A percentile compares a stretch with the other conserved stretches of the same genome.
phyloP scores from a whole-genome alignment of 2,329 filamentous ascomycete genomes.

The Stagonosporopsis cucurbitacearum region DNA sequence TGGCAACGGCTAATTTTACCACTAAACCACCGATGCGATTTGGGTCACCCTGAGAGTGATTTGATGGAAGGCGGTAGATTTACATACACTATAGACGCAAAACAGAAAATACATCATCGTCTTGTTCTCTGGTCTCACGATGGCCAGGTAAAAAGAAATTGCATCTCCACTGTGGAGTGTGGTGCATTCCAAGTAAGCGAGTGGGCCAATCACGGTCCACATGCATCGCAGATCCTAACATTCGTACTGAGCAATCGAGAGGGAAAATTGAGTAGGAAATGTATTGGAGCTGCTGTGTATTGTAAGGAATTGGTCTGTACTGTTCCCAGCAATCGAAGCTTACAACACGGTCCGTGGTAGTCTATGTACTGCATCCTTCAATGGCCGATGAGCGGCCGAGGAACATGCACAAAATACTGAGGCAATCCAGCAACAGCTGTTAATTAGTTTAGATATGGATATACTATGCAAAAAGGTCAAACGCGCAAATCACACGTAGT shows the following conservation, averaged over 20 bases:
- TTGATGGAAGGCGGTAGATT: neutral
- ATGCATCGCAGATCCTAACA: neutral
- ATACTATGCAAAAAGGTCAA: no score
- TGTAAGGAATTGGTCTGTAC: neutral
- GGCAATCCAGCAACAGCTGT: no score
- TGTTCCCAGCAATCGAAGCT: neutral
- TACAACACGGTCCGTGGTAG: neutral
- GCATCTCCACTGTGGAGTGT: neutral
- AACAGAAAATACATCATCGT: neutral
- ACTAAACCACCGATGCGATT: slow-evolving; percentile 19
- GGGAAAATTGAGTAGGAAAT: neutral
- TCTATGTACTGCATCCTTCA: no score
- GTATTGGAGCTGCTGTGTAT: neutral
- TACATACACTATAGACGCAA: no score
- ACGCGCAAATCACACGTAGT: no score
- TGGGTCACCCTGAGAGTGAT: neutral
- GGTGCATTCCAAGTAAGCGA: neutral
- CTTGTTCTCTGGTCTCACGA: neutral
- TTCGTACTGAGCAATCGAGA: neutral
- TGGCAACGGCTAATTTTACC: slow-evolving; percentile 19
- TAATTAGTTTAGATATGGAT: no score
- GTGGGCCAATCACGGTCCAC: neutral
- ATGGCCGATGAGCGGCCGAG: no score
- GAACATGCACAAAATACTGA: no score
- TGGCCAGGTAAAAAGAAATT: no score